Evolutionary conservation across 257 asterid species (phyloP).

Genomic region (Paulownia fortunei): DNA sequence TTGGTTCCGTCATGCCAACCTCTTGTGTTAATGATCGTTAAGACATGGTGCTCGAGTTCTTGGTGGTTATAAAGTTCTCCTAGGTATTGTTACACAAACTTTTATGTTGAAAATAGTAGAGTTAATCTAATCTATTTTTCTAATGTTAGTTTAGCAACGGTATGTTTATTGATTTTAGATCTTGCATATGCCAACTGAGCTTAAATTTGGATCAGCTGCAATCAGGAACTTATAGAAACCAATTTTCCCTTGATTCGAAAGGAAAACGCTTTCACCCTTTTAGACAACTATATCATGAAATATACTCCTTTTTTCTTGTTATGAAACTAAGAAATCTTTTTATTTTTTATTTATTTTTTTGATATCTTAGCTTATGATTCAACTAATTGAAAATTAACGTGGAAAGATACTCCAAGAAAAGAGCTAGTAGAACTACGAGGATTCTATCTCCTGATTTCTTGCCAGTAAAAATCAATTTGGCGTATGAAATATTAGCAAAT

Average conservation of each 20-base stretch:
- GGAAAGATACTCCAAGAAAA: not conserved
- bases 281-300: conserved; percentile 2
- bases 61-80: not conserved
- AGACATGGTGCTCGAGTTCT: not conserved
- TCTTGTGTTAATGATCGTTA: not conserved
- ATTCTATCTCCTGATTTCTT: conserved; percentile 1
- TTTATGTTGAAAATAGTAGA: not conserved
- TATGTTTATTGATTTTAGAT: not conserved
- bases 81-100: not conserved
- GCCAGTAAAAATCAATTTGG: conserved; percentile 15
- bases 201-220: conserved; percentile 4
- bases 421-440: not conserved
- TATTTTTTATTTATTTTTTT: too few relatives aligned
- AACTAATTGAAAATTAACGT: conserved; percentile 1
- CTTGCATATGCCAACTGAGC: not conserved
- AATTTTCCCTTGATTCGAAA: too few relatives aligned
- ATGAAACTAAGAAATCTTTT: not conserved
- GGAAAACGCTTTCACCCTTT: not conserved
- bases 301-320: not conserved
- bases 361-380: not conserved
- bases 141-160: not conserved
- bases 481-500: conserved; percentile 19
- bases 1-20: not conserved
- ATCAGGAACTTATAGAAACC: too few relatives aligned
- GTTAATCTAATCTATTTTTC: not conserved